Conservation (phyloP, 345 rosid genomes). For the Eucalyptus sp. region DNA sequence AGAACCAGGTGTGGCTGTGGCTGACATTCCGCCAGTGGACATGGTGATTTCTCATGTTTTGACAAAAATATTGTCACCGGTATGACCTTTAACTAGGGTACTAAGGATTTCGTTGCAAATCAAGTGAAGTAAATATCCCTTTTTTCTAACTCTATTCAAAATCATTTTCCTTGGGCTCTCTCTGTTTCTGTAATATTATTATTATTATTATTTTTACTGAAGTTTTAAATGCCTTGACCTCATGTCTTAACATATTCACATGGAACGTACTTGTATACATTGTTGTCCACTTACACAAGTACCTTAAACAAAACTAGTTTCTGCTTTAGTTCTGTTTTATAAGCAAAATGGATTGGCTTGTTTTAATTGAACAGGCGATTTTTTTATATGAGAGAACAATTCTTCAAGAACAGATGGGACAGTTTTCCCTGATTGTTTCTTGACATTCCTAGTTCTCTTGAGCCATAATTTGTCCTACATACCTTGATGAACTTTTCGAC, state of each 20-base stretch:
- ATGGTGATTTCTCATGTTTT: constrained; percentile 83
- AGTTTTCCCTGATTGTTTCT: neutral
- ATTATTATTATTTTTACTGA: neutral
- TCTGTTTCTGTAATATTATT: neutral
- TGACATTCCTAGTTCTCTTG: neutral
- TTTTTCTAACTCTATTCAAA: neutral
- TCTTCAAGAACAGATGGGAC: neutral
- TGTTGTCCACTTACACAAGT: neutral
- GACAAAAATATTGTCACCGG: constrained; percentile 68
- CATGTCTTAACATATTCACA: neutral
- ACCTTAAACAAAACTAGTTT: neutral
- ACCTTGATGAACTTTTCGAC: neutral
- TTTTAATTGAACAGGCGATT: neutral
- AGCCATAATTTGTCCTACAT: neutral
- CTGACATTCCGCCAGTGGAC: constrained; percentile 77
- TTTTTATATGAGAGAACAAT: neutral
- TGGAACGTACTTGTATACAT: neutral
- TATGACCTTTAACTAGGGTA: constrained; percentile 14
- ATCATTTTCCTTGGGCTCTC: neutral
- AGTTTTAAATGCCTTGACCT: neutral
- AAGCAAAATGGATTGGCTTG: neutral
- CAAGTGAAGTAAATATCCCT: neutral
- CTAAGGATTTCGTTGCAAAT: neutral
- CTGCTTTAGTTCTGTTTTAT: neutral
- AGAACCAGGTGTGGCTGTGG: constrained; percentile 92